These are phyloP conservation scores for Ustulina deusta DNA, from an alignment of 2,329 filamentous ascomycete genomes.

Conservation along the genomic window DNA sequence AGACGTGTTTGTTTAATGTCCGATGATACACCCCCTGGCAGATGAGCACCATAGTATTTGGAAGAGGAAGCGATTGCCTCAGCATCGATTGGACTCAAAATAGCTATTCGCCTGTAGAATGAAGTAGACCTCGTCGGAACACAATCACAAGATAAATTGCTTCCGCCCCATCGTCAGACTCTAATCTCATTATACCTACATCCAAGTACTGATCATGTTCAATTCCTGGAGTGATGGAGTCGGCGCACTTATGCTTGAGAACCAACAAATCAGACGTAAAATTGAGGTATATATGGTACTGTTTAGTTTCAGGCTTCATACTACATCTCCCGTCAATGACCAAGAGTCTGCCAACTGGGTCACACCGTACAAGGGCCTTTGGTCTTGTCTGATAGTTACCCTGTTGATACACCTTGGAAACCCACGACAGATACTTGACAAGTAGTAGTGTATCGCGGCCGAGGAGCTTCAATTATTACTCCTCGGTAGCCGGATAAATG, in stretches of 20 bases:
- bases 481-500: neutral
- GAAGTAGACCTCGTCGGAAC: neutral
- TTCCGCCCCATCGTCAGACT: too few relatives aligned
- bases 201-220: neutral
- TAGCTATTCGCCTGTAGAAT: neutral
- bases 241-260: neutral
- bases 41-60: neutral
- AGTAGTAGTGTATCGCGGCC: neutral
- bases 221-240: too few relatives aligned
- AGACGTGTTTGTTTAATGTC: constrained; percentile 2
- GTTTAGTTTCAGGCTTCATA: neutral
- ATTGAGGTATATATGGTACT: neutral
- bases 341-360: neutral
- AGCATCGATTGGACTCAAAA: neutral
- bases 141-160: neutral
- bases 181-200: neutral
- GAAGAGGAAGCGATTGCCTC: neutral
- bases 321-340: too few relatives aligned
- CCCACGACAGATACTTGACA: neutral
- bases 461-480: neutral
- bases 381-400: neutral
- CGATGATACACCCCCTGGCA: neutral
- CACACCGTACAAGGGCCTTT: neutral
- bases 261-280: neutral
- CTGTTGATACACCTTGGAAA: neutral